phyloP scores from a whole-genome alignment of 805 yeast genomes.

The Wickerhamomyces rabaulensis region DNA sequence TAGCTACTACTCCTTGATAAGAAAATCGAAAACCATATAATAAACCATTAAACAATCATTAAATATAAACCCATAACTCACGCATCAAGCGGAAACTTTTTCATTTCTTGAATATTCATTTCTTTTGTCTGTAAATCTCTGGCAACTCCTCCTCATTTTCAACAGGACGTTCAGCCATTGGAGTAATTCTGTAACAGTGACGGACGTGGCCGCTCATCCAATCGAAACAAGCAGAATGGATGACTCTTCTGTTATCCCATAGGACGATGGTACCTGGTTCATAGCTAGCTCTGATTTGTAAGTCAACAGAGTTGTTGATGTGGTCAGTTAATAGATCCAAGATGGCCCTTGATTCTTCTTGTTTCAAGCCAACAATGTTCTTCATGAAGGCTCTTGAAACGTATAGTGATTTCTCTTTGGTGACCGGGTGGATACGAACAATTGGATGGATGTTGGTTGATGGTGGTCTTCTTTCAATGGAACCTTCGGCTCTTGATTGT shows the following conservation, averaged over 20 bases:
- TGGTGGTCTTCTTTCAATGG: conserved; percentile 62
- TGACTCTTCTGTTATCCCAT: conserved; percentile 74
- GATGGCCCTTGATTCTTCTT: conserved; percentile 61
- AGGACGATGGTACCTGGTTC: conserved; percentile 64
- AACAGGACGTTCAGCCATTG: conserved; percentile 67
- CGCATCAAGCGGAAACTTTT: neutral
- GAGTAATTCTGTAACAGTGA: conserved; percentile 71
- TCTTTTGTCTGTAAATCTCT: conserved; percentile 15
- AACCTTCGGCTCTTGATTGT: conserved; percentile 49
- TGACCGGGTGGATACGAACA: conserved; percentile 68
- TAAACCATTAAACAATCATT: neutral
- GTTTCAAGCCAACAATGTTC: conserved; percentile 65
- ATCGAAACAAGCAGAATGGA: conserved; percentile 67
- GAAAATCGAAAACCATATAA: neutral
- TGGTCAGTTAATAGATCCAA: conserved; percentile 52
- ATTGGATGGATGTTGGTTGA: conserved; percentile 57
- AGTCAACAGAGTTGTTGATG: conserved; percentile 49
- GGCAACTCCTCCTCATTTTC: conserved; percentile 38
- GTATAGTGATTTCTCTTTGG: conserved; percentile 53
- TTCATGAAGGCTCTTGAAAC: conserved; percentile 60
- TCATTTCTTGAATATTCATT: neutral
- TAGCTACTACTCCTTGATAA: neutral
- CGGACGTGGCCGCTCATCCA: conserved; percentile 64
- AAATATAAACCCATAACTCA: neutral
- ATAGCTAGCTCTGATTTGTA: conserved; percentile 69